These are phyloP conservation scores for Vigna nakashimae DNA, from an alignment of 306 rosid genomes.

Conservation along the genomic window DNA sequence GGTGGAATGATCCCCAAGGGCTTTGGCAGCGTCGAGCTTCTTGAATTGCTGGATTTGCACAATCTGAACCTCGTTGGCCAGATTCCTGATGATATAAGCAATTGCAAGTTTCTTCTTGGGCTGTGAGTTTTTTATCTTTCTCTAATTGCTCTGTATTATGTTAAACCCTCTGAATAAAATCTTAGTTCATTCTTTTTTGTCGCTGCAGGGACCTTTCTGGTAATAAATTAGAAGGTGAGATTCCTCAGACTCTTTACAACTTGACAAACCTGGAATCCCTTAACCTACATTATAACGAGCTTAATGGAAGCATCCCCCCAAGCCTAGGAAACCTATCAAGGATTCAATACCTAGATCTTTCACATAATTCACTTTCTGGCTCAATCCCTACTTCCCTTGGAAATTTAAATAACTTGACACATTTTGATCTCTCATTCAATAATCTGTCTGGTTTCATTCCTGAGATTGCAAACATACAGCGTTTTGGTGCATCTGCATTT, in stretches of 20 bases:
- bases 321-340: constrained; percentile 71
- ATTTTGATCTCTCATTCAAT: constrained; percentile 82
- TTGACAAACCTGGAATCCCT: constrained; percentile 76
- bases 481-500: constrained; percentile 75
- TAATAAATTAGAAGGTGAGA: constrained; percentile 76
- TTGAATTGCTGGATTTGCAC: constrained; percentile 86
- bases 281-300: constrained; percentile 74
- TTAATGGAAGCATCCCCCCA: constrained; percentile 81
- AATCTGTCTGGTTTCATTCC: constrained; percentile 88
- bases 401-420: constrained; percentile 56
- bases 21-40: constrained; percentile 74
- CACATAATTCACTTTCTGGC: constrained; percentile 77
- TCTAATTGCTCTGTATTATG: constrained; percentile 42
- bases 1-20: constrained; percentile 72
- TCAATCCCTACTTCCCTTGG: constrained; percentile 80
- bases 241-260: constrained; percentile 76
- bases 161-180: constrained; percentile 40
- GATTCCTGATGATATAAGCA: constrained; percentile 75
- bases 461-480: constrained; percentile 52
- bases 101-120: constrained; percentile 86
- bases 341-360: constrained; percentile 73
- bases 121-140: constrained; percentile 74
- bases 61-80: constrained; percentile 78
- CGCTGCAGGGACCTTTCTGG: constrained; percentile 88
- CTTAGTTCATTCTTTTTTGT: constrained; percentile 47